These are phyloP conservation scores for Lunasporangiospora selenospora DNA, from an alignment of 192 early-diverging fungal genomes.

Conservation along the genomic window DNA sequence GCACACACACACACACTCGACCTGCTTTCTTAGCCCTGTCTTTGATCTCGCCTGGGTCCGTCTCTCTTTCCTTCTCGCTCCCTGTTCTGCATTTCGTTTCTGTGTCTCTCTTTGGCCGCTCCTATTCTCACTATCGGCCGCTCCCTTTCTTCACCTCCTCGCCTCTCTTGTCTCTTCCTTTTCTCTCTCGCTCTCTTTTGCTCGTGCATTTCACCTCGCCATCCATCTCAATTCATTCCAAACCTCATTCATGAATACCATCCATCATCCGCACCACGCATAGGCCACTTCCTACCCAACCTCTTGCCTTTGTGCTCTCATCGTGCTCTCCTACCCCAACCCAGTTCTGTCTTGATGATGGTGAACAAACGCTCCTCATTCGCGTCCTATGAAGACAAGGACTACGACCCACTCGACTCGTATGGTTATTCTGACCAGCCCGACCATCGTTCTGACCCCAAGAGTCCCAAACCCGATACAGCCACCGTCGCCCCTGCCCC, in stretches of 20 bases:
- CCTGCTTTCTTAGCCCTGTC: neutral
- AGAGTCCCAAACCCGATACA: neutral
- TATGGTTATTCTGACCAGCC: neutral
- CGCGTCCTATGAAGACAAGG: constrained; percentile 8
- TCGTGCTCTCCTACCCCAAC: too few relatives aligned
- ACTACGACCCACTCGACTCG: constrained; percentile 18
- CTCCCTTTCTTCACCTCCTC: neutral
- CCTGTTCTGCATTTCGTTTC: too few relatives aligned
- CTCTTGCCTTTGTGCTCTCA: too few relatives aligned
- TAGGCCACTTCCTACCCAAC: neutral
- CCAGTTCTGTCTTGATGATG: too few relatives aligned
- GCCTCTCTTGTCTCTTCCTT: neutral
- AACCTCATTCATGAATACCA: too few relatives aligned
- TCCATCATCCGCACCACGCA: neutral
- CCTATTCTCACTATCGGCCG: neutral
- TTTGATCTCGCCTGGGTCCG: neutral
- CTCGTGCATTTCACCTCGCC: neutral
- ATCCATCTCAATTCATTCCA: neutral
- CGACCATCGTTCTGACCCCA: neutral
- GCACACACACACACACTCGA: neutral
- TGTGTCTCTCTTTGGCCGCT: neutral
- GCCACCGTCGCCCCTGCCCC: neutral
- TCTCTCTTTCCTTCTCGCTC: constrained; percentile 2
- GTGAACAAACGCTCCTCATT: constrained; percentile 20
- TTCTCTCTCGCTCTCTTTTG: neutral